Evolutionary conservation across 306 rosid genomes (phyloP).

Genomic region (Rubus parviflorus): DNA sequence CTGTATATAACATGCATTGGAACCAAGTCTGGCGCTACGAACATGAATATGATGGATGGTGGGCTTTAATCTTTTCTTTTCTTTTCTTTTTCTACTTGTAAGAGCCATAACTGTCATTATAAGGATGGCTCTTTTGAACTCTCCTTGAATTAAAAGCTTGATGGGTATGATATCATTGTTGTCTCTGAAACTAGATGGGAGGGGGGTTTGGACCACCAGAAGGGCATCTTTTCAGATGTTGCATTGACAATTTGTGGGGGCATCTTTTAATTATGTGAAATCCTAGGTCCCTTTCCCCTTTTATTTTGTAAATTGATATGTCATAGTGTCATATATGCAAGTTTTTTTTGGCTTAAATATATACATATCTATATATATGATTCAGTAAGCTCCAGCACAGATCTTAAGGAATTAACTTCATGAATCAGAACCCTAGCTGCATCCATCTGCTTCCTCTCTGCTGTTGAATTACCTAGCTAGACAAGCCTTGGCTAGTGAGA

Average conservation of each 20-base stretch:
- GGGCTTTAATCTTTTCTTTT: conserved; percentile 13
- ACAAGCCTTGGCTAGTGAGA: neutral
- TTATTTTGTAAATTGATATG: conserved; percentile 18
- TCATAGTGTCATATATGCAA: neutral
- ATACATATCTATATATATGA: neutral
- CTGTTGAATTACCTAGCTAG: neutral
- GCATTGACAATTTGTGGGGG: conserved; percentile 47
- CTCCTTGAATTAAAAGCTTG: conserved; percentile 56
- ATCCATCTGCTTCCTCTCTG: neutral
- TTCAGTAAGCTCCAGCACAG: neutral
- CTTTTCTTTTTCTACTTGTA: conserved; percentile 17
- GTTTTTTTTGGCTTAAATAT: neutral
- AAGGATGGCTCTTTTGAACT: conserved; percentile 51
- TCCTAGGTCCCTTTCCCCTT: conserved; percentile 25
- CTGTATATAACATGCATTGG: conserved; percentile 28
- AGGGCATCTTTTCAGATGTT: conserved; percentile 61
- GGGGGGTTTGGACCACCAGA: conserved; percentile 56
- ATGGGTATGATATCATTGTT: conserved; percentile 59
- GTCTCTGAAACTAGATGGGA: conserved; percentile 46
- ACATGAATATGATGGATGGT: conserved; percentile 35
- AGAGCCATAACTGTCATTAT: conserved; percentile 48
- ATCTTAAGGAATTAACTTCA: neutral
- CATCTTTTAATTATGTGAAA: conserved; percentile 28
- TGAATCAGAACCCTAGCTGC: neutral
- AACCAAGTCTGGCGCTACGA: conserved; percentile 33